Base-by-base conservation (phyloP, 1,284 basidiomycete genomes). In the Amylostereum chailletii region DNA sequence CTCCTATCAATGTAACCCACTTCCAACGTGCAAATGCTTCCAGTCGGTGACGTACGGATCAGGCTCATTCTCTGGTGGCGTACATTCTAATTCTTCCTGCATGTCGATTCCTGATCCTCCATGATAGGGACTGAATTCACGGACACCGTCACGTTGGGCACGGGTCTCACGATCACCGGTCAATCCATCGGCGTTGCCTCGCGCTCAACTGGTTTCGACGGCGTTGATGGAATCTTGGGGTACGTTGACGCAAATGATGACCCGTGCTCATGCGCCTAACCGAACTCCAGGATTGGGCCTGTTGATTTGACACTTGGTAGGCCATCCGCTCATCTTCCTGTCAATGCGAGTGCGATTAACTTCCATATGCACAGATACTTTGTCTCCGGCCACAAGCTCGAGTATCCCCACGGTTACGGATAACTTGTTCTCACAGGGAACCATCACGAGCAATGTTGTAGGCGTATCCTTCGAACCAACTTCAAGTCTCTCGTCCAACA, bases 171-270 rank as follows among this genome's bases (percentile, higher is more conserved):
- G n/a, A 63, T 71, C 55, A 45, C 52, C 19, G 46, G 62, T 8
- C 81, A 83, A 58, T 78, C 75, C 11, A 79, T 83, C 51, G 81
- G 79, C 52, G 77, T 78, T 49, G 80, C 81, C 30, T 62, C 68
- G 4, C 57, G 9, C 0, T 62, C 69, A 53, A 58, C 46, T n/a
- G 75, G 65, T 6, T 62, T 68, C 66, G 44, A 52, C 0, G 73
- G 70, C 42, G 65, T 71, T 10, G 72, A 82, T 58, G 74, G 74
- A 30, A 80, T 83, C 52, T 60, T 83, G 34, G 81, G 79, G 73
- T 71, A 59, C 45, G 49, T 26, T 26, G 32, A 48, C 11, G 29
- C 9, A 26, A 31, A 4, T 9, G 9, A 37, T 3, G 2, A 9
- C n/a, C 3, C 32, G n/a, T 29, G 26, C 27, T 40, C 34, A 42